phyloP scores from a whole-genome alignment of 306 rosid species.

The Acacia confusa region DNA sequence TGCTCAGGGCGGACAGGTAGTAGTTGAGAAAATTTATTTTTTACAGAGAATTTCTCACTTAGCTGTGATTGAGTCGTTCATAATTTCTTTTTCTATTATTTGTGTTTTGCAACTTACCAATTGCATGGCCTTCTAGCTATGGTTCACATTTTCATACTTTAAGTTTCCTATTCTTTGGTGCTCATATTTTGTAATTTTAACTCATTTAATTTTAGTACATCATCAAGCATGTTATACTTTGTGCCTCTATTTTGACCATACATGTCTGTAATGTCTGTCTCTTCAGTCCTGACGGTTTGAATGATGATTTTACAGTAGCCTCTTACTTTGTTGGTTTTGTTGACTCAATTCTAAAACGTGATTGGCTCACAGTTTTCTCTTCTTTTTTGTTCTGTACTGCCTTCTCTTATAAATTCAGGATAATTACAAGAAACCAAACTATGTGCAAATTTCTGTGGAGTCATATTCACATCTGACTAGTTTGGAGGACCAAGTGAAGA shows the following conservation, averaged over 20 bases:
- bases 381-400: background rate
- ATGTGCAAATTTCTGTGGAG: slow-evolving; percentile 93
- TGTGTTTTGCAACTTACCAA: slow-evolving; percentile 9
- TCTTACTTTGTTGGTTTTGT: slow-evolving; percentile 25
- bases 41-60: background rate
- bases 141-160: slow-evolving; percentile 12
- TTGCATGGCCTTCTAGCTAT: background rate
- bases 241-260: background rate
- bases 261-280: background rate
- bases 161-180: slow-evolving; percentile 8
- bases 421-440: slow-evolving; percentile 75
- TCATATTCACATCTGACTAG: slow-evolving; percentile 82
- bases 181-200: background rate
- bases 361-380: slow-evolving; percentile 12
- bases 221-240: background rate
- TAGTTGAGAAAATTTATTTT: slow-evolving; percentile 5
- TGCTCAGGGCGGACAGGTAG: slow-evolving; percentile 61
- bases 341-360: slow-evolving; percentile 6
- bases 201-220: background rate
- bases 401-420: slow-evolving; percentile 46
- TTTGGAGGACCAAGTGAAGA: slow-evolving; percentile 88
- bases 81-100: background rate
- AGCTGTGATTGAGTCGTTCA: slow-evolving; percentile 10
- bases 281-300: background rate
- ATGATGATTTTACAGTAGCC: background rate